A percentile compares a stretch with the other conserved stretches of the same genome.
Evolutionary conservation across 805 yeast genomes (phyloP).

Genomic region (Wickerhamomyces kurtzmanii): DNA sequence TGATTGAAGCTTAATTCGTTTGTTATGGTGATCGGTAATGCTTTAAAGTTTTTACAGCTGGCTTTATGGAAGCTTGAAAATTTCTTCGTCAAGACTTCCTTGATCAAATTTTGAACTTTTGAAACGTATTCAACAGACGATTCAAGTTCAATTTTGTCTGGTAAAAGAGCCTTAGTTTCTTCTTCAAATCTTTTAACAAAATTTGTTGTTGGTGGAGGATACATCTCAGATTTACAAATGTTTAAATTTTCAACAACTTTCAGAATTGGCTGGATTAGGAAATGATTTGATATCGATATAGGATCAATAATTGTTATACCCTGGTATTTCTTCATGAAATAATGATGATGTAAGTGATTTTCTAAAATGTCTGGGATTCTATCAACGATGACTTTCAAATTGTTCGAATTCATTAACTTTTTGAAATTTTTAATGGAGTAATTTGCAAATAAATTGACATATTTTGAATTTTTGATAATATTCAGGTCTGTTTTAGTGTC

Average conservation of each 20-base stretch:
- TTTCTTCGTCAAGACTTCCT: constrained; percentile 4
- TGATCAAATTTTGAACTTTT: constrained; percentile 2
- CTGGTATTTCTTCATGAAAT: constrained; percentile 4
- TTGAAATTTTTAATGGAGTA: constrained; percentile 7
- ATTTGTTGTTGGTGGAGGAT: constrained; percentile 8
- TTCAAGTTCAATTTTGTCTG: constrained; percentile 3
- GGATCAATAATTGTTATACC: constrained; percentile 8
- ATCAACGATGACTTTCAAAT: constrained; percentile 5
- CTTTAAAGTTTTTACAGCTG: no score
- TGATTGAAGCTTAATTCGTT: no score
- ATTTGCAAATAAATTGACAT: constrained; percentile 8
- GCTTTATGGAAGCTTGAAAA: no score
- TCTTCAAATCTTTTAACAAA: constrained; percentile 4
- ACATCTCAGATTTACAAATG: constrained; percentile 3
- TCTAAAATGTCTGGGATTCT: constrained; percentile 7
- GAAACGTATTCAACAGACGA: constrained; percentile 2
- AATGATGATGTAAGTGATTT: constrained; percentile 5
- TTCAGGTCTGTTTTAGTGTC: no score
- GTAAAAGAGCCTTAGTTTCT: constrained; percentile 5
- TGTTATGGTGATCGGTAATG: no score
- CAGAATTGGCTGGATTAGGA: constrained; percentile 4
- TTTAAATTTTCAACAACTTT: constrained; percentile 5
- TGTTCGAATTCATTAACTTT: constrained; percentile 7
- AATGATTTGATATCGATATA: constrained; percentile 9
- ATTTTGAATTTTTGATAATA: constrained; percentile 4